A percentile compares a stretch with the other conserved stretches of the same genome.
Conservation (phyloP, 192 early-diverging fungal species). For the Gryganskiella cystojenkinii region DNA sequence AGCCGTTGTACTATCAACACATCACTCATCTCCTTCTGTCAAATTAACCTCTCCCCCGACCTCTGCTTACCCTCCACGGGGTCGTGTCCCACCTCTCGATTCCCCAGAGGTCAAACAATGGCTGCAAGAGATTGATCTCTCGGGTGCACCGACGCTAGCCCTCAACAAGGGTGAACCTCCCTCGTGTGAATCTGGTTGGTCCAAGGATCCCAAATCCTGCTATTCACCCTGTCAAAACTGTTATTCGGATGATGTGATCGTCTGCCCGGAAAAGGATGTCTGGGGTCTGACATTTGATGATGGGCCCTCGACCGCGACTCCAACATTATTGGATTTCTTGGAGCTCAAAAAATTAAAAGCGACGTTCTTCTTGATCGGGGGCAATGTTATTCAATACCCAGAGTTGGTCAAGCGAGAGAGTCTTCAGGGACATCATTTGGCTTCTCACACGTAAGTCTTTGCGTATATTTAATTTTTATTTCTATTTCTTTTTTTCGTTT, state of each 20-base stretch:
- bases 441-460: neutral
- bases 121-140: slow-evolving; percentile 32
- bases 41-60: no score
- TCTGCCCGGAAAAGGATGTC: slow-evolving; percentile 53
- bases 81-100: slow-evolving; percentile 2
- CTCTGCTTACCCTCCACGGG: neutral
- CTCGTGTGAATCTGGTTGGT: neutral
- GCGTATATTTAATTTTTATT: neutral
- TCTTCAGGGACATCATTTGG: slow-evolving; percentile 24
- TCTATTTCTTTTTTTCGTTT: slow-evolving; percentile 1
- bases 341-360: slow-evolving; percentile 58
- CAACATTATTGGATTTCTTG: slow-evolving; percentile 60
- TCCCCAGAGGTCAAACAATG: slow-evolving; percentile 29
- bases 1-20: no score
- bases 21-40: no score
- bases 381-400: slow-evolving; percentile 63
- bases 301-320: slow-evolving; percentile 65
- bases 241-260: slow-evolving; percentile 50
- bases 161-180: slow-evolving; percentile 25
- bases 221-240: slow-evolving; percentile 61
- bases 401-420: slow-evolving; percentile 4
- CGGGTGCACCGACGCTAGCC: slow-evolving; percentile 6
- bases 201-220: slow-evolving; percentile 1
- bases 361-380: slow-evolving; percentile 74
- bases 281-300: slow-evolving; percentile 76